Evolutionary conservation across 2,329 filamentous ascomycete species (phyloP), one percentile per base, ranked within the genome.

Genomic region (Epichloe hybrida): DNA sequence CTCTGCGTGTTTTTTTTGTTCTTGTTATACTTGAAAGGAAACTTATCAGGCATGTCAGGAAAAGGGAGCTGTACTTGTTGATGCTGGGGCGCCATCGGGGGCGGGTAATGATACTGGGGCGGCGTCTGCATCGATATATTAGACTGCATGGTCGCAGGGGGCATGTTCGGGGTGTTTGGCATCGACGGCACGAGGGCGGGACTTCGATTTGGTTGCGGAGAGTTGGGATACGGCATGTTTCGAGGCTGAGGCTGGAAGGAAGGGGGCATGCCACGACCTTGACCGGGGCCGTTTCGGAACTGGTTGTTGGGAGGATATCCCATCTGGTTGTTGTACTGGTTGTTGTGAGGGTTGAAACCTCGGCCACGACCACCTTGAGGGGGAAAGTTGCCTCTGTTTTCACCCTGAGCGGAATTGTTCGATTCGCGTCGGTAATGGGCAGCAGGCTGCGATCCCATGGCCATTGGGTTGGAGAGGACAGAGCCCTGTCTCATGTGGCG

Each of bases 381-480:
- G 64, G 47, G 69, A 56, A 70, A 79, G 57, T 72, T 75, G 57
- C 76, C 80, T 58, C 79, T 78, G 54, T 63, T 64, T 27, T 69
- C 67, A 45, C 65, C 61, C 53, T 91, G 86, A 56, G 81, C 77
- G 21, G 88, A 94, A 62, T 93, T 88, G 38, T 84, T 84, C 34
- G 91, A 96, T 65, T 91, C 86, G 59, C 88, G 84, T 61, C 91
- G 85, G 60, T 88, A 79, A 68, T 97, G 90, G 56, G 71, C 63
- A 43, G 77, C 79, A n/a, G 80, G 76, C 61, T 85, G 84, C 50
- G 79, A 71, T 53, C 76, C 77, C 59, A 81, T 73, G 53, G 76
- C 73, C 56, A 77, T 73, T 53, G 77, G 76, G 57, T 78, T 77
- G 58, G 83, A 79, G 53, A 80, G 76, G 58, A 80, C 73, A 46